Base-by-base conservation (phyloP, 1,284 basidiomycete genomes). In the Ceraceosorus bombacis region DNA sequence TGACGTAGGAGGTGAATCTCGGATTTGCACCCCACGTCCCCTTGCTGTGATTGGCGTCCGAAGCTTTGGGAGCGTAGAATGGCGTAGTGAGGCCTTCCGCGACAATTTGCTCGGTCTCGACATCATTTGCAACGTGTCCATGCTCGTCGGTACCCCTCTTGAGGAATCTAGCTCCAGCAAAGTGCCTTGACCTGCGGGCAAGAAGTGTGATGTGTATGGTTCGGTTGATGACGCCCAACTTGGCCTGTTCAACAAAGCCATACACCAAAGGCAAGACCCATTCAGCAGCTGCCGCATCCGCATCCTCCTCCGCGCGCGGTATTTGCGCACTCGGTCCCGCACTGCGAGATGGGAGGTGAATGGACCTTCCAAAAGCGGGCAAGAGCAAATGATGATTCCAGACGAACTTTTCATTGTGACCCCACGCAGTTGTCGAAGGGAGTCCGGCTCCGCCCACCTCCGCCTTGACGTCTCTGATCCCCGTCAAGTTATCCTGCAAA, bases 101-200 rank as follows among this genome's bases (percentile, higher is more conserved):
- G 0, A 98, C 93, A 56, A 98, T 95, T 74, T 99, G 95, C 74
- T 99, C 95, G 0, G 93, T 97, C 79, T 99, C 95, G 2, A 99
- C 95, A 78, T 98, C 95, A 72, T 99, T 99, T 1, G 94, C 95
- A 1, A 98, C 95, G 74, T 96, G 90, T 2, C 95, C 95, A 5
- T 66, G 53, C 67, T 93, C 88, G 71, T 96, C 93, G 17, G 93
- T 89, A 1, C 95, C 95, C 59, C 95, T 84, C 64, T 94, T 97
- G 40, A 97, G 80, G 80, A 95, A 99, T 37, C 95, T 84, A 2
- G 93, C 92, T 17, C 95, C 95, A 9, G 95, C 95, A 78, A 90
- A 96, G 79, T 96, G 91, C 0, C 95, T 84, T 5, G 94, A 97
- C 49, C 95, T 82, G 4, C 95, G 84, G 0, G 93, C 95, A 57